Conservation (phyloP, 768 basidiomycete genomes). For the Hericium erinaceus region DNA sequence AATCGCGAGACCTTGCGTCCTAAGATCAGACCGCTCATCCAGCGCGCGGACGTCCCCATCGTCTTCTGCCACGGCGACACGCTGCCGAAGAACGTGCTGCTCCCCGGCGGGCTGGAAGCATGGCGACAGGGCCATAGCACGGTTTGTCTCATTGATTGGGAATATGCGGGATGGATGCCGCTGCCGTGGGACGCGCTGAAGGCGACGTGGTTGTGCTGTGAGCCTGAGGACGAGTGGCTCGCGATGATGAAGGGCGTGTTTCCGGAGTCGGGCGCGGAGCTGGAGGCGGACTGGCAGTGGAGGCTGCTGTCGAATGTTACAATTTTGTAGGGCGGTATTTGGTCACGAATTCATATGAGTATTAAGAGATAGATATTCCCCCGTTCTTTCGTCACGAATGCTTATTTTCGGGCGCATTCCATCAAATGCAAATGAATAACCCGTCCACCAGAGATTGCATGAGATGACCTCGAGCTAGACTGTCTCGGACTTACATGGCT, state of each 20-base stretch:
- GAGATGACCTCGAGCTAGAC: no score
- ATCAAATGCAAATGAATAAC: no score
- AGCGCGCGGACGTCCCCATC: constrained; percentile 7
- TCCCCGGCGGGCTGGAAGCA: constrained; percentile 6
- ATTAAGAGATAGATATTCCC: no score
- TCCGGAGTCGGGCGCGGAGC: neutral
- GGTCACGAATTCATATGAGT: no score
- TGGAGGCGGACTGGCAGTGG: constrained; percentile 11
- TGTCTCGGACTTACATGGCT: no score
- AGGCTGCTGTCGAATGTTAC: neutral
- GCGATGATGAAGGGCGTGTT: constrained; percentile 5
- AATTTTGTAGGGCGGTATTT: neutral
- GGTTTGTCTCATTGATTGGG: constrained; percentile 11
- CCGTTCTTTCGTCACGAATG: no score
- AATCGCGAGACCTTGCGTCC: constrained; percentile 2
- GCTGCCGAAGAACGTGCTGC: constrained; percentile 6
- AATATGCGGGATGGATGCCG: constrained; percentile 12
- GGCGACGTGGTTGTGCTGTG: constrained; percentile 7
- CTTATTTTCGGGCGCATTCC: no score
- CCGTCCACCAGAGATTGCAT: no score
- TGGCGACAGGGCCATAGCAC: constrained; percentile 2
- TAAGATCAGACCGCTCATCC: constrained; percentile 5
- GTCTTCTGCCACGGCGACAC: constrained; percentile 14
- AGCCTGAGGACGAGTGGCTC: constrained; percentile 10
- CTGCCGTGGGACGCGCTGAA: constrained; percentile 12